Evolutionary conservation across 2,329 filamentous ascomycete genomes (phyloP), one percentile per base, ranked within the genome.

Genomic region (Delphinella strobiligena): DNA sequence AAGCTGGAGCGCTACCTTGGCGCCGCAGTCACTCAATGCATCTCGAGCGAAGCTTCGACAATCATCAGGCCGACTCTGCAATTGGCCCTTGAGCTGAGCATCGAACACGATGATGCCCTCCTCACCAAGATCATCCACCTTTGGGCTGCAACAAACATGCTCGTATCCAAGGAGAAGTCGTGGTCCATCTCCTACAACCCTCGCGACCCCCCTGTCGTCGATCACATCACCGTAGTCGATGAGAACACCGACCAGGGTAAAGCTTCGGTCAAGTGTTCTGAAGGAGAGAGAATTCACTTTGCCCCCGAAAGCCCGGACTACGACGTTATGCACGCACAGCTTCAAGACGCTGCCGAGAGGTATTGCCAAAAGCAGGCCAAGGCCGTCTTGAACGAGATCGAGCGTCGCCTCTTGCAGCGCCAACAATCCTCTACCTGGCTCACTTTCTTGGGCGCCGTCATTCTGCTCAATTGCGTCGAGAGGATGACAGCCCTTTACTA

Each of bases 381-480:
- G 39, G 59, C 59, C 8, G 66, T 75, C 24, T 69, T 77, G 63
- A 74, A 73, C 45, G 72, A 76, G 42, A 62, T 78, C 1, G 74
- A 78, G 50, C 67, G 71, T 14, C 66, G 73, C n/a, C 57, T 78
- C 4, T 61, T 77, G 5, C 71, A 74, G 47, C 69, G 72, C 10
- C 68, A 73, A 49, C 69, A 74, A 51, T 67, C 65, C 16, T 70
- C 68, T 37, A 66, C 66, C 34, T 75, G 78, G 41, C 69, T 73
- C 44, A 77, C 72, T 0, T 76, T 75, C 50, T 55, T 78, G n/a
- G 67, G 70, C 4, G 65, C 72, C 1, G 61, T 78, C n/a, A 62
- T 78, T 12, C 59, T 78, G 1, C 58, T 78, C 17, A 72, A 69
- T 42, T 75, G 71, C 45, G 69, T 75, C 11, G 74, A 78, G 55